Evolutionary conservation across 441 rosid species (phyloP).

Genomic region (Adansonia gregorii): DNA sequence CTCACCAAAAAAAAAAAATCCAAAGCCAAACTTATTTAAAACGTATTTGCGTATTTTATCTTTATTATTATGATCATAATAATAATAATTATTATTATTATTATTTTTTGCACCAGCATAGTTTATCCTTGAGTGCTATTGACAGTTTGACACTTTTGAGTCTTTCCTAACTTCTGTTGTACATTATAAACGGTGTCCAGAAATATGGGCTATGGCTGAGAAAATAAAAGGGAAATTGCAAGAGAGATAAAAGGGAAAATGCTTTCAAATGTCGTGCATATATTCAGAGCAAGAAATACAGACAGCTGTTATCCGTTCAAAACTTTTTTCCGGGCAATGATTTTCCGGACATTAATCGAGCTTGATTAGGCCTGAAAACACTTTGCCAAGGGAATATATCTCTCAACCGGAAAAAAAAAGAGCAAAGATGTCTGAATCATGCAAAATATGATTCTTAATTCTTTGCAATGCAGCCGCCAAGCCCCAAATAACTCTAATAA

Average conservation of each 20-base stretch:
- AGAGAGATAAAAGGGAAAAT: not conserved
- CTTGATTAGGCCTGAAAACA: not conserved
- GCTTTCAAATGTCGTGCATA: not conserved
- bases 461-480: slow-evolving; percentile 19
- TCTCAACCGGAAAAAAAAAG: not conserved
- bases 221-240: not conserved
- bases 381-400: not conserved
- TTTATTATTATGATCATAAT: too few relatives aligned
- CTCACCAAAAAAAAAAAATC: too few relatives aligned
- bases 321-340: not conserved
- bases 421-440: not conserved
- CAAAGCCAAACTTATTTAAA: too few relatives aligned
- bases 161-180: not conserved
- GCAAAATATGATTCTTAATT: not conserved
- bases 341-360: slow-evolving; percentile 4
- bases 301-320: not conserved
- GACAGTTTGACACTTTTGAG: not conserved
- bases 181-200: not conserved
- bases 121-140: not conserved
- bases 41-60: too few relatives aligned
- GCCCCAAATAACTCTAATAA: slow-evolving; percentile 26
- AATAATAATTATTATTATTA: too few relatives aligned
- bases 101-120: too few relatives aligned
- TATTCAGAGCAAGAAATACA: slow-evolving; percentile 16
- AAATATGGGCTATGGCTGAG: not conserved